Evolutionary conservation across 768 basidiomycete species (phyloP), one percentile per base, ranked within the genome.

Genomic region (Tulasnella sp.): DNA sequence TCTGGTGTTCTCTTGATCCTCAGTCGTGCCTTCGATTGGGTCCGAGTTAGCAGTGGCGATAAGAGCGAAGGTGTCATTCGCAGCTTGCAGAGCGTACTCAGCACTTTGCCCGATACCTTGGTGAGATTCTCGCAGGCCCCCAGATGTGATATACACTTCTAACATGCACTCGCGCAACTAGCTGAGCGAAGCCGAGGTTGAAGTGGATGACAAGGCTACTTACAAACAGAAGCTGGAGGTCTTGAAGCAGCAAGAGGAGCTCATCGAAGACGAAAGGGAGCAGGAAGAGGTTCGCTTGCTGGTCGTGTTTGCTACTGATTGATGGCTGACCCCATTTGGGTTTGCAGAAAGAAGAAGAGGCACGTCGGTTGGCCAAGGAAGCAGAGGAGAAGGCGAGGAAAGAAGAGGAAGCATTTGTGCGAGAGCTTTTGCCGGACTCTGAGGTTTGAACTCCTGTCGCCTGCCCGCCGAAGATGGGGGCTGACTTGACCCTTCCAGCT

Each of bases 181-280:
- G 97, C 90, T 99, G 72, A 98, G 94, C 86, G 98, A 99, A 88
- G 96, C 98, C 12, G 98, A 99, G 85, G 90, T 99, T 75, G 95
- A 97, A 86, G 97, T 99, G 34, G 95, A 96, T 83, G 97, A 97
- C 58, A 93, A 93, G 76, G 96, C 96, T 31, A 95, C 92, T 84
- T 98, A 98, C 90, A 97, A 98, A 88, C 95, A 99, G 89, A 98
- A 97, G 87, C 90, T 99, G 79, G 98, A 99, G 82, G 97, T 99
- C 37, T 88, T 99, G 85, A 96, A 98, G 83, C 95, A 99, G 84
- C 98, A 99, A 86, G 95, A 99, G 85, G 98, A 99, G 86, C 95
- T 99, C 81, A 99, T 99, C 85, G 97, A 99, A 85, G 98, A 99
- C 85, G 98, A 99, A 87, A 92, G 96, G 82, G 98, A 98, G 85